phyloP scores from a whole-genome alignment of 176 grass and related monocot species.

The Triticum dicoccoides region DNA sequence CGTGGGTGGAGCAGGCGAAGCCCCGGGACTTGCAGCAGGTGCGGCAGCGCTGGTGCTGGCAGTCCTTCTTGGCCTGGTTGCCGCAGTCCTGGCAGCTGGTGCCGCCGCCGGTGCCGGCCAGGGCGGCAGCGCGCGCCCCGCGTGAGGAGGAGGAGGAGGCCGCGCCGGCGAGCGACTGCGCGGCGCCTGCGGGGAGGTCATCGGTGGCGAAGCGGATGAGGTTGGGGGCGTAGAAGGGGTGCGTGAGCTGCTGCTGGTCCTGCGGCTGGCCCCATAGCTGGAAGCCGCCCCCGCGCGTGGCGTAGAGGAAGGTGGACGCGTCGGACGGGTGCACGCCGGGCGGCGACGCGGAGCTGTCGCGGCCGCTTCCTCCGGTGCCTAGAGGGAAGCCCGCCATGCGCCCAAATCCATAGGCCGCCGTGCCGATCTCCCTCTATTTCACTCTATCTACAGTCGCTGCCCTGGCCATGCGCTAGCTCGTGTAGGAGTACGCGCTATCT shows the following conservation, averaged over 20 bases:
- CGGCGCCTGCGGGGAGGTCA: slow-evolving; percentile 23
- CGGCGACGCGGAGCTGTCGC: slow-evolving; percentile 40
- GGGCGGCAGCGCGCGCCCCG: background rate
- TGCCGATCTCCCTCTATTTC: slow-evolving; percentile 15
- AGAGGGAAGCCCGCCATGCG: slow-evolving; percentile 93
- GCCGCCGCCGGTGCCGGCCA: background rate
- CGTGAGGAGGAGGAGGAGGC: slow-evolving; percentile 28
- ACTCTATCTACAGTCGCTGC: background rate
- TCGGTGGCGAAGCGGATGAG: slow-evolving; percentile 76
- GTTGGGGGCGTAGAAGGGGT: slow-evolving; percentile 56
- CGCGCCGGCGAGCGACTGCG: slow-evolving; percentile 32
- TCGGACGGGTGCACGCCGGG: slow-evolving; percentile 44
- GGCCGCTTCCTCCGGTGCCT: slow-evolving; percentile 65
- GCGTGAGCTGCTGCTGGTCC: slow-evolving; percentile 38
- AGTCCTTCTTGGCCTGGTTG: slow-evolving; percentile 99
- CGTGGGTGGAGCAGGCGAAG: slow-evolving; percentile 66
- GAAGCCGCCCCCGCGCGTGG: slow-evolving; percentile 47
- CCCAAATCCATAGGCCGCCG: slow-evolving; percentile 60
- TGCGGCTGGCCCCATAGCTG: slow-evolving; percentile 86
- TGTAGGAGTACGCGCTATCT: too few species aligned
- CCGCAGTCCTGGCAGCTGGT: slow-evolving; percentile 98
- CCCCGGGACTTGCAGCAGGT: slow-evolving; percentile 98
- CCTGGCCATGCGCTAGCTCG: background rate
- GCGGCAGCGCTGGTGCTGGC: slow-evolving; percentile 74
- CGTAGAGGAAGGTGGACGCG: slow-evolving; percentile 54